A percentile compares a stretch with the other conserved stretches of the same genome.
These are phyloP conservation scores for Monilinia fructigena DNA, from an alignment of 2,329 filamentous ascomycete genomes.

Conservation along the genomic window DNA sequence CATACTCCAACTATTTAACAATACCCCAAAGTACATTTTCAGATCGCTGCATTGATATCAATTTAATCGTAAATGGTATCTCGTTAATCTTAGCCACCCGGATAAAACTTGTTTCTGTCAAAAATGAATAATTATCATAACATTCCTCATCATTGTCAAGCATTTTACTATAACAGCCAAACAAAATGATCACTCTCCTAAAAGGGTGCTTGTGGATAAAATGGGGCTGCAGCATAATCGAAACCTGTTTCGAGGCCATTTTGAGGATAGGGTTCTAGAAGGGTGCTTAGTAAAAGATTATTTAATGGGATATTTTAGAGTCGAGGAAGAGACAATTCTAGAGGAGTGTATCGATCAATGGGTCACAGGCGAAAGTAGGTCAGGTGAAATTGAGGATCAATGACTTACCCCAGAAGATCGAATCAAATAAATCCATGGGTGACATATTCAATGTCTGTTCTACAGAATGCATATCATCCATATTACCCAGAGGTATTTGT, in stretches of 20 bases:
- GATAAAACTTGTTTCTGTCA: not conserved
- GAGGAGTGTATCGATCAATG: not conserved
- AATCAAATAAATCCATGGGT: slow-evolving; percentile 66
- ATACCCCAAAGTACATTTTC: not conserved
- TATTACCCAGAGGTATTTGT: slow-evolving; percentile 36
- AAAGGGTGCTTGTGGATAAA: slow-evolving; percentile 18
- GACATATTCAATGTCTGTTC: slow-evolving; percentile 61
- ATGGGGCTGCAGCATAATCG: slow-evolving; percentile 16
- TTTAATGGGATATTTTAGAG: not conserved
- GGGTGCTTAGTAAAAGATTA: not conserved
- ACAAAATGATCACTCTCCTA: not conserved
- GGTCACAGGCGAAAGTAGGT: not conserved
- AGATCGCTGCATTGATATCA: not conserved
- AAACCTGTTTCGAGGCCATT: slow-evolving; percentile 21
- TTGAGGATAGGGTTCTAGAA: slow-evolving; percentile 19
- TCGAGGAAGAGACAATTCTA: not conserved
- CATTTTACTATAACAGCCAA: not conserved
- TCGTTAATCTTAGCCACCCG: not conserved
- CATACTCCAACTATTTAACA: not conserved
- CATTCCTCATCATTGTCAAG: not conserved
- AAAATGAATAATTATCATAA: not conserved
- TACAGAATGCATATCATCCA: slow-evolving; percentile 47
- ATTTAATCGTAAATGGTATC: not conserved
- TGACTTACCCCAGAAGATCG: slow-evolving; percentile 64
- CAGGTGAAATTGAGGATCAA: not conserved